Evolutionary conservation across 352 stramenopile species (phyloP), one percentile per base, ranked within the genome.

Genomic region (Saprolegnia diclina): DNA sequence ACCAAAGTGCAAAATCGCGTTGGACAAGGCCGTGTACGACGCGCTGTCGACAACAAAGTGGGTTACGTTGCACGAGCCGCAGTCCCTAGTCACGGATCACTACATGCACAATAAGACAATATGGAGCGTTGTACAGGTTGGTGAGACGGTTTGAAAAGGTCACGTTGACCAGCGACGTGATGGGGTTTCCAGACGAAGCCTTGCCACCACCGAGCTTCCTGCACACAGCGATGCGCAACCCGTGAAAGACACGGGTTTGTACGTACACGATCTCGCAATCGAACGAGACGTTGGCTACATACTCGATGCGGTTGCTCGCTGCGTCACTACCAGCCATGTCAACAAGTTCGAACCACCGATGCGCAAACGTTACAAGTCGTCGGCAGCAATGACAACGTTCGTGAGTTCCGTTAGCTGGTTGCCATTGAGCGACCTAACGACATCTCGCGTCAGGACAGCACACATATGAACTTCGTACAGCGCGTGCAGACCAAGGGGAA

Each of bases 41-140:
- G n/a, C 46, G 24, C 24, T 29, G 46, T 54, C 46, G 24, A 54
- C 46, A 54, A 54, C 24, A 54, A 54, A 54, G 46, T 54, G 2
- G 46, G 46, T 6, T 5, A 54, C 24, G 24, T 54, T 29, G 24
- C 46, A 54, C n/a, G n/a, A 22, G 24, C 24, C 24, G 46, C 46
- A 54, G n/a, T 29, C 46, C n/a, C 46, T 54, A 54, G 2, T 29
- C n/a, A 5, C 5, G n/a, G 2, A 54, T 29, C 46, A 35, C 2
- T 54, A 5, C 24, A 54, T 54, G n/a, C 5, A 54, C n/a, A 22
- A 54, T 2, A 54, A 29, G n/a, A 54, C n/a, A 54, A 29, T 2
- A 29, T 2, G n/a, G 5, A 29, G 5, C n/a, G n/a, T 54, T 54
- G 24, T 29, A 54, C 24, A 54, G 46, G n/a, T 54, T 54, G 29